Evolutionary conservation across 495 filamentous ascomycete genomes (phyloP).

Genomic region (Mycothermus thermophilus): DNA sequence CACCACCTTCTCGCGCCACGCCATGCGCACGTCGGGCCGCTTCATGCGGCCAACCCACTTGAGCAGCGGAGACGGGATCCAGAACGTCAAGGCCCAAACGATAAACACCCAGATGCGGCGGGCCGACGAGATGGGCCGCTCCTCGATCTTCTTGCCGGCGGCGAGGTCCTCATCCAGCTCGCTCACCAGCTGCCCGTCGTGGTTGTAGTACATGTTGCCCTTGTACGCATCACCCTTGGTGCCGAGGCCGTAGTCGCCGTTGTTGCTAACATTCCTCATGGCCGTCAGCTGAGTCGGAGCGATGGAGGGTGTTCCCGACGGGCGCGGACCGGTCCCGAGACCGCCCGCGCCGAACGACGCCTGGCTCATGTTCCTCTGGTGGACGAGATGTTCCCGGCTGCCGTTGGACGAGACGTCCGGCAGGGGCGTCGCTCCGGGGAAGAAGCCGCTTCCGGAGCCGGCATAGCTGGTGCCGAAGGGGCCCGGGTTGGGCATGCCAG

Average conservation of each 20-base stretch:
- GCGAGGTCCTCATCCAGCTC: conserved; percentile 61
- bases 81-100: conserved; percentile 82
- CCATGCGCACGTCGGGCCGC: conserved; percentile 89
- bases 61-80: conserved; percentile 81
- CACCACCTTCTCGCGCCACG: conserved; percentile 90
- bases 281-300: conserved; percentile 56
- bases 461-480: conserved; percentile 53
- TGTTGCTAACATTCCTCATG: conserved; percentile 46
- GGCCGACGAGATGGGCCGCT: conserved; percentile 43
- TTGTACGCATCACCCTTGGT: conserved; percentile 69
- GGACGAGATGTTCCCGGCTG: conserved; percentile 58
- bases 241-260: conserved; percentile 79
- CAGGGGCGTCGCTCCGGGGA: conserved; percentile 44
- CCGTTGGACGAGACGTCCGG: conserved; percentile 48
- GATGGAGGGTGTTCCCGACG: conserved; percentile 49
- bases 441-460: conserved; percentile 52
- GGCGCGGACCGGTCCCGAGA: conserved; percentile 2
- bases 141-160: conserved; percentile 60
- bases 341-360: conserved; percentile 28
- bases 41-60: conserved; percentile 87
- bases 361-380: conserved; percentile 50
- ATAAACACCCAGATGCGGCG: conserved; percentile 67
- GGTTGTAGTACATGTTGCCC: conserved; percentile 54
- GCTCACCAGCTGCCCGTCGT: conserved; percentile 40
- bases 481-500: conserved; percentile 34